Evolutionary conservation across 441 rosid species (phyloP).

Genomic region (Euphorbia neoarborescens): DNA sequence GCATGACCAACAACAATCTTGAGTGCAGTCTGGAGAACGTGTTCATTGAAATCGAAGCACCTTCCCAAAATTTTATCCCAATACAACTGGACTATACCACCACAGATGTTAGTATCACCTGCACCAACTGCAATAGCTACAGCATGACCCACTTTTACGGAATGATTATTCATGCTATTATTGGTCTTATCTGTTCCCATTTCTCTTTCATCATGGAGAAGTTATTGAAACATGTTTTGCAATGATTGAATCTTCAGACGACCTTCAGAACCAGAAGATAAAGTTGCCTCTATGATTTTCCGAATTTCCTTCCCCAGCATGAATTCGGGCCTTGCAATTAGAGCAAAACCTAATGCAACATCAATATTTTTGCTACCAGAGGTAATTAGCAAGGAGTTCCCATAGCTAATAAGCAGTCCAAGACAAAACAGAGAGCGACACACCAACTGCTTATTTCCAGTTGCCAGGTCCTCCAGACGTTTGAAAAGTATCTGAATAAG

Average conservation of each 20-base stretch:
- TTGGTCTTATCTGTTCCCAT: slow-evolving; percentile 60
- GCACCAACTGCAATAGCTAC: slow-evolving; percentile 99
- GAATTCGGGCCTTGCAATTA: slow-evolving; percentile 90
- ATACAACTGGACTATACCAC: slow-evolving; percentile 93
- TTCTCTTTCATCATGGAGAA: slow-evolving; percentile 93
- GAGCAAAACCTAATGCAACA: slow-evolving; percentile 77
- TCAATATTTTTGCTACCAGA: slow-evolving; percentile 47
- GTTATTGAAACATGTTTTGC: slow-evolving; percentile 91
- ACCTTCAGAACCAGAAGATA: slow-evolving; percentile 59
- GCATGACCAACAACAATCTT: too few relatives aligned
- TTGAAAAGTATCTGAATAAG: slow-evolving; percentile 88
- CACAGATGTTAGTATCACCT: slow-evolving; percentile 97
- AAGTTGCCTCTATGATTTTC: slow-evolving; percentile 70
- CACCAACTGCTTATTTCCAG: slow-evolving; percentile 77
- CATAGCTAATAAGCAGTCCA: slow-evolving; percentile 95
- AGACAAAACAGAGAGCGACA: slow-evolving; percentile 96
- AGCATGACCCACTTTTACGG: slow-evolving; percentile 47
- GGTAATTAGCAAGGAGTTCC: slow-evolving; percentile 57
- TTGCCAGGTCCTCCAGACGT: slow-evolving; percentile 63
- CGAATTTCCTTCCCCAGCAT: slow-evolving; percentile 96
- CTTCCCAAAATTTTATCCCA: slow-evolving; percentile 87
- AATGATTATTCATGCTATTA: slow-evolving; percentile 29
- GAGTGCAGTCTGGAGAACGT: slow-evolving; percentile 82
- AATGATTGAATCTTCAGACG: slow-evolving; percentile 93
- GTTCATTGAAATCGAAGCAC: slow-evolving; percentile 80